Evolutionary conservation across 441 rosid species (phyloP).

Genomic region (Populus hybrid): DNA sequence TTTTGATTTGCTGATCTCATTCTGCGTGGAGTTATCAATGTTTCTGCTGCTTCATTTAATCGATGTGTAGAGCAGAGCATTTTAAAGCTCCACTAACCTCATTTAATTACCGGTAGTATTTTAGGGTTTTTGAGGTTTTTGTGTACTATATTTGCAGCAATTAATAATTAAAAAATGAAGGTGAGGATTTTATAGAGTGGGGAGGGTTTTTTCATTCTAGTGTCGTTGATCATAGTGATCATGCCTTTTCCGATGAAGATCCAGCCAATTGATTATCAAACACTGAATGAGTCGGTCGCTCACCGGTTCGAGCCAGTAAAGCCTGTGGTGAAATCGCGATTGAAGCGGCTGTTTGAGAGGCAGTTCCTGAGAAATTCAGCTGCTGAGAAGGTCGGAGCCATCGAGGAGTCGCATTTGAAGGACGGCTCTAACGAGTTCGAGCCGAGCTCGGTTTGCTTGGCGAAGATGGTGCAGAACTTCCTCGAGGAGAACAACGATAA

Average conservation of each 20-base stretch:
- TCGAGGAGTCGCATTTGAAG: too few relatives aligned
- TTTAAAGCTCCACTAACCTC: neutral
- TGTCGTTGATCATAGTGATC: constrained; percentile 13
- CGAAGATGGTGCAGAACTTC: too few relatives aligned
- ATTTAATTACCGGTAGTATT: neutral
- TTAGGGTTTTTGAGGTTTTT: neutral
- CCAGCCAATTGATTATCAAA: constrained; percentile 60
- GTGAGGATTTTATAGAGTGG: neutral
- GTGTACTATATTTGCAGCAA: neutral
- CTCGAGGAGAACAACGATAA: too few relatives aligned
- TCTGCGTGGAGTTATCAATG: neutral
- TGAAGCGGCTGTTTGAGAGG: constrained; percentile 83
- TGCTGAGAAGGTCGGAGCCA: too few relatives aligned
- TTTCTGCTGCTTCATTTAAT: neutral
- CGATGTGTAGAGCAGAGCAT: neutral
- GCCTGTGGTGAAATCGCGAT: constrained; percentile 64
- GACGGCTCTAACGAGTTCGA: too few relatives aligned
- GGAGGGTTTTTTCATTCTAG: neutral
- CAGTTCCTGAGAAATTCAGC: too few relatives aligned
- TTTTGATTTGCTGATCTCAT: constrained; percentile 28
- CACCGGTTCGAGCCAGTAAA: constrained; percentile 44
- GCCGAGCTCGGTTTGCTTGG: too few relatives aligned
- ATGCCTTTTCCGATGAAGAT: constrained; percentile 70
- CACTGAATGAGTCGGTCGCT: constrained; percentile 25
- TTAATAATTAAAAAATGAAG: neutral